A percentile compares a stretch with the other conserved stretches of the same genome.
Conservation (phyloP, 179 eudicot species). For the Corrigiola litoralis region DNA sequence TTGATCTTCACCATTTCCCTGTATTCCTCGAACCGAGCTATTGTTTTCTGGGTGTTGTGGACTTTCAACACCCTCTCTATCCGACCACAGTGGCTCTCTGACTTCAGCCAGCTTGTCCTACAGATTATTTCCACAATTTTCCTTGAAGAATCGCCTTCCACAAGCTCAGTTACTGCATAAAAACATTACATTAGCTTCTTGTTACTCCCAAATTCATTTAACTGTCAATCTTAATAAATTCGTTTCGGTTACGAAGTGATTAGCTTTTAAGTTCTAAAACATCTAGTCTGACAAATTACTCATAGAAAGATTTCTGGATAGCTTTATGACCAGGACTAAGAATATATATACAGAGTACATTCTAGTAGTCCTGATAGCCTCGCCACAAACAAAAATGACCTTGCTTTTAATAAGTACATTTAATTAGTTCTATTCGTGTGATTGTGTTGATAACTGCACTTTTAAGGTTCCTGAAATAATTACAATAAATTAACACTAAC, state of each 20-base stretch:
- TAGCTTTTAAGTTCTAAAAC: too few relatives aligned
- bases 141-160: conserved; percentile 84
- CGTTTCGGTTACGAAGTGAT: too few relatives aligned
- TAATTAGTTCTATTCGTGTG: too few relatives aligned
- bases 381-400: too few relatives aligned
- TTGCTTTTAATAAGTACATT: too few relatives aligned
- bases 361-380: too few relatives aligned
- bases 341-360: neutral
- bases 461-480: too few relatives aligned
- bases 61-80: conserved; percentile 82
- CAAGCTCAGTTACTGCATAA: conserved; percentile 78
- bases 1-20: conserved; percentile 68
- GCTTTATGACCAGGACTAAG: neutral
- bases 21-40: conserved; percentile 84
- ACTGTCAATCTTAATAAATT: too few relatives aligned
- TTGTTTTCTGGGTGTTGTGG: conserved; percentile 87
- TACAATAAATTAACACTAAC: neutral
- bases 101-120: conserved; percentile 65
- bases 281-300: neutral
- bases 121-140: conserved; percentile 91
- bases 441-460: too few relatives aligned
- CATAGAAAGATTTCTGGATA: neutral
- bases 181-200: neutral
- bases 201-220: too few relatives aligned
- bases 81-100: conserved; percentile 65